A percentile compares a stretch with the other conserved stretches of the same genome.
phyloP scores from a whole-genome alignment of 169 alveolate genomes.

The Plasmodium inui region DNA sequence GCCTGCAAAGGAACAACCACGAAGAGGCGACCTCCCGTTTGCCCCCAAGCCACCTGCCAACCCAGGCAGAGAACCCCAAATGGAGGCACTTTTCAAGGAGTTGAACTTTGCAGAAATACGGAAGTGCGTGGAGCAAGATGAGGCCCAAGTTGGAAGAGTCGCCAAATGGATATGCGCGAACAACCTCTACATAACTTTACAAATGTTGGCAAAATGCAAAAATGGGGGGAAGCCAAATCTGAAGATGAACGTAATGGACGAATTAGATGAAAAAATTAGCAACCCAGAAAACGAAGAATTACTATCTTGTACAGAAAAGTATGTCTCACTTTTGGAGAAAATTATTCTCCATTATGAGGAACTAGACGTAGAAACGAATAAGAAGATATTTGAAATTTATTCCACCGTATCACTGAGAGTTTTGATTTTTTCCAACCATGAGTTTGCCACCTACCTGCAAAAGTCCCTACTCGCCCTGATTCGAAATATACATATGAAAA shows the following conservation, averaged over 20 bases:
- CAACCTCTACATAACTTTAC: not conserved
- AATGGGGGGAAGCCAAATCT: not conserved
- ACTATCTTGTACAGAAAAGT: constrained; percentile 6
- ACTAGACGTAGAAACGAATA: constrained; percentile 30
- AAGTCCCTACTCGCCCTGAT: not conserved
- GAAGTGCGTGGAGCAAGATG: not conserved
- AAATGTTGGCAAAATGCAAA: constrained; percentile 53
- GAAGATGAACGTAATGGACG: constrained; percentile 17
- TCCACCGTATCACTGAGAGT: constrained; percentile 8
- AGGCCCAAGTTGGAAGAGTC: constrained; percentile 1
- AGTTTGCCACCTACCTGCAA: not conserved
- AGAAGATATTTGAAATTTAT: constrained; percentile 29
- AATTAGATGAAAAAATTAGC: constrained; percentile 19
- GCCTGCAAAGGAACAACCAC: not conserved
- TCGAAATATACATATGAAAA: not conserved
- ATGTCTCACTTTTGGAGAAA: constrained; percentile 22
- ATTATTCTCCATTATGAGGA: constrained; percentile 23
- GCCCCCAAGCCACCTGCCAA: not conserved
- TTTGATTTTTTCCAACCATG: constrained; percentile 25
- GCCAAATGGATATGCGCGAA: constrained; percentile 27
- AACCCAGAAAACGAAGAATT: constrained; percentile 4
- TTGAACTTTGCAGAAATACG: constrained; percentile 38
- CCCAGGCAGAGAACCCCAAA: not conserved
- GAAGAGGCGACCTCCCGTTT: not conserved
- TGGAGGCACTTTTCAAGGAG: not conserved